Conservation (phyloP, 2,329 filamentous ascomycete genomes). For the Fusarium nurragi region DNA sequence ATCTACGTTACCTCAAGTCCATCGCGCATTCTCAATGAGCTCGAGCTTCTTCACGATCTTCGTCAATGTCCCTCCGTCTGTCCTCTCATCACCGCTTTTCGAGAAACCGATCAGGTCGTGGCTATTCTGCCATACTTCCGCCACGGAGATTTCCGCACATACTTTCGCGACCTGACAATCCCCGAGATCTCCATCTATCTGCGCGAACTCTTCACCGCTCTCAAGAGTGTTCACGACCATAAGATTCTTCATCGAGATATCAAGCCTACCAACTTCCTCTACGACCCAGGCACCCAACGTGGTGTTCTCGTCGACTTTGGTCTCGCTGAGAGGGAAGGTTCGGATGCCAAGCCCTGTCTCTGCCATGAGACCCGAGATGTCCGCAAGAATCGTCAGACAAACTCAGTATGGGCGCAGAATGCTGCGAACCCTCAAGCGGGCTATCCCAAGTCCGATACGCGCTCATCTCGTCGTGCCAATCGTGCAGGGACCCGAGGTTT, state of each 20-base stretch:
- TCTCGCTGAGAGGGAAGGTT: slow-evolving; percentile 85
- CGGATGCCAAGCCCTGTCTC: slow-evolving; percentile 81
- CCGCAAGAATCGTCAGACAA: slow-evolving; percentile 68
- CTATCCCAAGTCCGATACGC: slow-evolving; percentile 89
- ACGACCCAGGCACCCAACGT: slow-evolving; percentile 80
- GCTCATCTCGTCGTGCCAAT: slow-evolving; percentile 89
- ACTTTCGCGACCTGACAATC: slow-evolving; percentile 90
- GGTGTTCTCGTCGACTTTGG: slow-evolving; percentile 99
- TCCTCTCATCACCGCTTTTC: slow-evolving; percentile 96
- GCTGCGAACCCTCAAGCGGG: slow-evolving; percentile 65
- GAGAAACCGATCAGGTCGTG: slow-evolving; percentile 91
- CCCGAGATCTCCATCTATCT: slow-evolving; percentile 91
- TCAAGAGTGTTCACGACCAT: slow-evolving; percentile 83
- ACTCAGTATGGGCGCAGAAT: slow-evolving; percentile 66
- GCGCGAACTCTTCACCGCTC: slow-evolving; percentile 83
- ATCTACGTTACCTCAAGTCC: slow-evolving; percentile 99
- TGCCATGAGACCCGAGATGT: slow-evolving; percentile 74
- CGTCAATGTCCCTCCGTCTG: slow-evolving; percentile 86
- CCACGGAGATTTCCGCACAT: slow-evolving; percentile 92
- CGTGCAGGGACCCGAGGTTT: slow-evolving; percentile 95
- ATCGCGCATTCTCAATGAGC: slow-evolving; percentile 91
- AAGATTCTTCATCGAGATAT: slow-evolving; percentile 94
- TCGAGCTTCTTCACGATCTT: slow-evolving; percentile 90
- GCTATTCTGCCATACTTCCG: slow-evolving; percentile 95
- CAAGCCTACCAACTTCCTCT: slow-evolving; percentile 97